Evolutionary conservation across 2,329 filamentous ascomycete species (phyloP).

Genomic region (Fusarium hainanense): DNA sequence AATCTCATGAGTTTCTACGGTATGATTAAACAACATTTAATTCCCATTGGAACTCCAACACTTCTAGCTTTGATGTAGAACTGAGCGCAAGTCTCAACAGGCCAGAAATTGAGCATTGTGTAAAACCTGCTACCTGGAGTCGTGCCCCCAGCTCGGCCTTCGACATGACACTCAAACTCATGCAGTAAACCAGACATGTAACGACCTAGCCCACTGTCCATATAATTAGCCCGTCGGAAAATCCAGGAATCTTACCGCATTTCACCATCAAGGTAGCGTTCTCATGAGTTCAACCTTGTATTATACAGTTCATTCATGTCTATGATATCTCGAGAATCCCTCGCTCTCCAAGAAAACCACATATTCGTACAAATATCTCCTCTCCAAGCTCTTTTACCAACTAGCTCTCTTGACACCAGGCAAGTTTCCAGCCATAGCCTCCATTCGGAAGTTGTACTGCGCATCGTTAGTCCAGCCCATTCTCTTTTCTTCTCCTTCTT

Average conservation of each 20-base stretch:
- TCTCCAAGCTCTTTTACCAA: slow-evolving; percentile 72
- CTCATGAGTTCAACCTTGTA: slow-evolving; percentile 21
- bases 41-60: too few species aligned
- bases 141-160: neutral
- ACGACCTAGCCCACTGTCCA: neutral
- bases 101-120: neutral
- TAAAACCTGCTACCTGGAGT: fast-evolving
- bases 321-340: slow-evolving; percentile 5
- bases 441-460: slow-evolving; percentile 92
- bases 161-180: neutral
- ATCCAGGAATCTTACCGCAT: fast-evolving
- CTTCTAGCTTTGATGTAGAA: too few species aligned
- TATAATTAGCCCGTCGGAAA: neutral
- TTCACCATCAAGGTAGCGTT: neutral
- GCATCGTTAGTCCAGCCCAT: slow-evolving; percentile 41
- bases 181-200: neutral
- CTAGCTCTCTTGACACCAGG: slow-evolving; percentile 96
- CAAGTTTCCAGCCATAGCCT: slow-evolving; percentile 85
- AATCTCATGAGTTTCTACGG: too few species aligned
- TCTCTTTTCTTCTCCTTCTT: neutral
- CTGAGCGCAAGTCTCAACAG: too few species aligned
- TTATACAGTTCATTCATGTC: slow-evolving; percentile 43
- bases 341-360: neutral
- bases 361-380: slow-evolving; percentile 41
- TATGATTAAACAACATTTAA: too few species aligned